A percentile compares a stretch with the other conserved stretches of the same genome.
phyloP scores from a whole-genome alignment of 176 grass and related monocot genomes.

The Triticum urartu region DNA sequence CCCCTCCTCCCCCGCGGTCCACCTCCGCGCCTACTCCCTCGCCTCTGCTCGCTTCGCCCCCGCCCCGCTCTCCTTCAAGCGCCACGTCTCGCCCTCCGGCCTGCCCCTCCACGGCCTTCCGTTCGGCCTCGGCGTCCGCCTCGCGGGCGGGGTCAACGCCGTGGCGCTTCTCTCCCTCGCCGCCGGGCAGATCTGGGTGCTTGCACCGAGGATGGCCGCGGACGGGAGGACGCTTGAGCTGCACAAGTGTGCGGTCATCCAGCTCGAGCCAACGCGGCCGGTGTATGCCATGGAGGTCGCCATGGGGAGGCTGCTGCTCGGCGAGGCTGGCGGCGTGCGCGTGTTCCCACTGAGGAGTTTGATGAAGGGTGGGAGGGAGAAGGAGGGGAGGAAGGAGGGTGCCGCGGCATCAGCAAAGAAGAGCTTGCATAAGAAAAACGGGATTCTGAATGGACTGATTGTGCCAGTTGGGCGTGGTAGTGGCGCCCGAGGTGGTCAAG shows the following conservation, averaged over 20 bases:
- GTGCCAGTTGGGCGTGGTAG: conserved; percentile 24
- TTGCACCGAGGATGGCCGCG: conserved; percentile 39
- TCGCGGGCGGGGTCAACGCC: conserved; percentile 60
- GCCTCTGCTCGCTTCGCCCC: conserved; percentile 45
- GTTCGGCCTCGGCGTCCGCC: conserved; percentile 58
- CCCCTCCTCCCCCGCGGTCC: conserved; percentile 51
- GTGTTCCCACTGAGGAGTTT: conserved; percentile 57
- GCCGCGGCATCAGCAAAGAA: conserved; percentile 30
- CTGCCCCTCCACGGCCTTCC: conserved; percentile 56
- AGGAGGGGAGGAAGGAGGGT: conserved; percentile 14
- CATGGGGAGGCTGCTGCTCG: conserved; percentile 70
- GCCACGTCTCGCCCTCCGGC: conserved; percentile 11
- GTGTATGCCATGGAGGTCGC: conserved; percentile 66
- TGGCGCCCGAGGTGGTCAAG: conserved; percentile 20
- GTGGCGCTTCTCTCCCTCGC: conserved; percentile 66
- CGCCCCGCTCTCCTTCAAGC: conserved; percentile 49
- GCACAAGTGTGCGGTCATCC: conserved; percentile 75
- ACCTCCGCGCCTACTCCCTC: conserved; percentile 63
- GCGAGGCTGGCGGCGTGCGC: conserved; percentile 75
- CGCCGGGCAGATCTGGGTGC: conserved; percentile 84
- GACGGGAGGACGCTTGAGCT: conserved; percentile 55
- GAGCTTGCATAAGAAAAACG: conserved; percentile 47
- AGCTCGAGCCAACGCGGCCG: conserved; percentile 60
- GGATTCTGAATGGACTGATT: conserved; percentile 53
- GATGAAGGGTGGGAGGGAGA: conserved; percentile 60